Evolutionary conservation across 306 rosid genomes (phyloP).

Genomic region (Medicago truncatula): MtrunA17r5.0-ANR NC_053042.1:36244001-36244500

Average conservation of each 20-base stretch:
- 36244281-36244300: slow-evolving; percentile 52
- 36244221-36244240: slow-evolving; percentile 81
- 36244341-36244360: slow-evolving; percentile 73
- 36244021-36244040: neutral
- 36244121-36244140: slow-evolving; percentile 4
- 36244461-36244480: slow-evolving; percentile 13
- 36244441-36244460: slow-evolving; percentile 28
- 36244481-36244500: slow-evolving; percentile 18
- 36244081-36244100: neutral
- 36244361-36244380: slow-evolving; percentile 85
- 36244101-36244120: slow-evolving; percentile 30
- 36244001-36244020: neutral
- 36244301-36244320: slow-evolving; percentile 57
- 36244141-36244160: neutral
- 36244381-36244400: slow-evolving; percentile 67
- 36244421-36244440: slow-evolving; percentile 98
- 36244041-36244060: neutral
- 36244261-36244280: slow-evolving; percentile 69
- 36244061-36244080: neutral
- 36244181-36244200: slow-evolving; percentile 25
- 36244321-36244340: slow-evolving; percentile 61
- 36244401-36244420: slow-evolving; percentile 80
- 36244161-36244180: slow-evolving; percentile 13
- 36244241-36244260: slow-evolving; percentile 85
- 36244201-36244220: slow-evolving; percentile 42